These are phyloP conservation scores for Teratosphaeria gauchensis DNA, from an alignment of 2,329 filamentous ascomycete species.

Conservation along the genomic window DNA sequence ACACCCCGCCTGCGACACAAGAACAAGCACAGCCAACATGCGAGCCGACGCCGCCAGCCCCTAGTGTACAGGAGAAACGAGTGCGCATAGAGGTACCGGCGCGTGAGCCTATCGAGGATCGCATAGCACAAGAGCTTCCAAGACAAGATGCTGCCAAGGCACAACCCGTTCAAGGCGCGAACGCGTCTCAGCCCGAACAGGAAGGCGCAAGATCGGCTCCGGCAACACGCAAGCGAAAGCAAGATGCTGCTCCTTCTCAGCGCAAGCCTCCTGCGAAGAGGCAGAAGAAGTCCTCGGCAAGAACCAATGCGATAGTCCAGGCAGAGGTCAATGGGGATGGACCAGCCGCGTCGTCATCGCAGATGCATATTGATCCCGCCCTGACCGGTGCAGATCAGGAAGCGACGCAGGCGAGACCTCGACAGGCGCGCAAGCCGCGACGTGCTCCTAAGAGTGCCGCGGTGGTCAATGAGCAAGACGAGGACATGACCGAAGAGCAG, in stretches of 20 bases:
- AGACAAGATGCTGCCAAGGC: background rate
- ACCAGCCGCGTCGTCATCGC: slow-evolving; percentile 3
- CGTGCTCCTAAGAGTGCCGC: slow-evolving; percentile 1
- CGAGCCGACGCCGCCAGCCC: background rate
- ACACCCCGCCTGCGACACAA: slow-evolving; percentile 8
- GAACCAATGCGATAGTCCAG: slow-evolving; percentile 14
- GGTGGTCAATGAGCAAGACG: background rate
- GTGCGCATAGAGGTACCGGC: background rate
- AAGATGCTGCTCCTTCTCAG: slow-evolving; percentile 1
- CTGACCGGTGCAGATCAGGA: slow-evolving; percentile 3
- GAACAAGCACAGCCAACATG: slow-evolving; percentile 3
- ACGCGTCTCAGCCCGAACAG: background rate
- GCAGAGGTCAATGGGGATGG: slow-evolving; percentile 5
- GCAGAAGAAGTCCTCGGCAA: slow-evolving; percentile 12
- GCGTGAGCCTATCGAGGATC: background rate
- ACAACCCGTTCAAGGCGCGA: background rate
- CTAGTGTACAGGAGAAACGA: background rate
- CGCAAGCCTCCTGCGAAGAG: slow-evolving; percentile 11
- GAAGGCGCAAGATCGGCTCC: background rate
- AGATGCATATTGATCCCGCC: background rate
- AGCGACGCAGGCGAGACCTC: slow-evolving; percentile 8
- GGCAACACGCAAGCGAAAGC: slow-evolving; percentile 4
- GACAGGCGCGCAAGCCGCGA: background rate
- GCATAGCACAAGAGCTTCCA: background rate
- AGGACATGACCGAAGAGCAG: background rate